Conservation (phyloP, 805 yeast genomes). For the Myxozyma melibiosi region DNA sequence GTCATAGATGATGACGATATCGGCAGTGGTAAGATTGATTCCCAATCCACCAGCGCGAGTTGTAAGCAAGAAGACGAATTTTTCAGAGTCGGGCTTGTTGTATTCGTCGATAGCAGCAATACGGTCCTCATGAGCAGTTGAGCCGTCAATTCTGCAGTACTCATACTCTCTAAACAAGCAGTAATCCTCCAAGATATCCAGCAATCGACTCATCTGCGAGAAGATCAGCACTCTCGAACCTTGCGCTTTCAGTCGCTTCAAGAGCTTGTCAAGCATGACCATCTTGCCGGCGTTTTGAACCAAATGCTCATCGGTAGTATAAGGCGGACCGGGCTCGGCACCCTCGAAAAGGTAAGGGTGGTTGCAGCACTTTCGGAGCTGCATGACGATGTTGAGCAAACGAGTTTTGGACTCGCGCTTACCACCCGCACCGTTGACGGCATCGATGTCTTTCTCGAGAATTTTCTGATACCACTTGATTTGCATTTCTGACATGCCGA, state of each 20-base stretch:
- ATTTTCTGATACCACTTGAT: conserved; percentile 85
- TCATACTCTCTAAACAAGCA: conserved; percentile 80
- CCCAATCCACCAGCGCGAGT: conserved; percentile 98
- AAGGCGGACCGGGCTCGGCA: conserved; percentile 99
- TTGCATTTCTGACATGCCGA: conserved; percentile 97
- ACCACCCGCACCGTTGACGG: conserved; percentile 94
- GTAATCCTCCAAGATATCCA: conserved; percentile 91
- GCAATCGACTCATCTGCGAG: conserved; percentile 88
- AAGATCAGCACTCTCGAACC: conserved; percentile 92
- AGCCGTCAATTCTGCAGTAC: conserved; percentile 92
- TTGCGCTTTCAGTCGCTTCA: conserved; percentile 66
- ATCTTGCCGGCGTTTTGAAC: conserved; percentile 89
- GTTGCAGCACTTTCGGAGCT: conserved; percentile 91
- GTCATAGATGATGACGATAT: conserved; percentile 83
- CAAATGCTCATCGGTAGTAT: conserved; percentile 91
- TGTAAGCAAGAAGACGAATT: conserved; percentile 81
- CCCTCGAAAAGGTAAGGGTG: conserved; percentile 97
- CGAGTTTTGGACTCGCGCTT: conserved; percentile 92
- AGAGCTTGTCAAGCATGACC: conserved; percentile 80
- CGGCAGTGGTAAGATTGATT: conserved; percentile 89
- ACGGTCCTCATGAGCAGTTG: conserved; percentile 90
- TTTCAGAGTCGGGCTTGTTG: conserved; percentile 77
- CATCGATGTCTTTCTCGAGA: conserved; percentile 90
- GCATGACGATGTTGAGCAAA: conserved; percentile 92
- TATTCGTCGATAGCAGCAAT: conserved; percentile 90